These are phyloP conservation scores for Globisporangium spiculum DNA, from an alignment of 352 stramenopile genomes.

Conservation along the genomic window DNA sequence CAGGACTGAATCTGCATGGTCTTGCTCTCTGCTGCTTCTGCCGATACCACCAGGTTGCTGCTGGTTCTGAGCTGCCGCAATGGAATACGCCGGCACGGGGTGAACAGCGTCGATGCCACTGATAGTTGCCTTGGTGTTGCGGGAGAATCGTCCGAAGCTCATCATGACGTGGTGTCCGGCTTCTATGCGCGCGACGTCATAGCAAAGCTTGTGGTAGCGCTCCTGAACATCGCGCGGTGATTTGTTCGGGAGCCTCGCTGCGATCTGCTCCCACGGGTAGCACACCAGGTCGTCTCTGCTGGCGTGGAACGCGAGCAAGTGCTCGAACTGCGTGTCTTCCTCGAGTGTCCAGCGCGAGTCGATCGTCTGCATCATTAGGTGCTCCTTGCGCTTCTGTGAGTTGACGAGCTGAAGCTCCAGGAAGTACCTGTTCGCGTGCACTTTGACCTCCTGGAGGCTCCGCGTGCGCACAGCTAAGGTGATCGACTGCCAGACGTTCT, in stretches of 20 bases:
- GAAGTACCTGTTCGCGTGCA: slow-evolving; percentile 55
- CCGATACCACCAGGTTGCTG: background rate
- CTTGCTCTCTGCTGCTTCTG: background rate
- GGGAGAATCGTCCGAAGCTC: slow-evolving; percentile 36
- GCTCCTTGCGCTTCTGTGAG: slow-evolving; percentile 38
- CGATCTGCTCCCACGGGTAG: slow-evolving; percentile 66
- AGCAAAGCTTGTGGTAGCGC: slow-evolving; percentile 73
- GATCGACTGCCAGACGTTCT: slow-evolving; percentile 58
- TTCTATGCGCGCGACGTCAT: slow-evolving; percentile 74
- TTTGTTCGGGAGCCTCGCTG: slow-evolving; percentile 48
- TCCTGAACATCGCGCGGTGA: slow-evolving; percentile 49
- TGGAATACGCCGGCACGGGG: background rate
- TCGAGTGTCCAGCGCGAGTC: slow-evolving; percentile 58
- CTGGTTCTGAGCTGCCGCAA: background rate
- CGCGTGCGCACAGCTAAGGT: slow-evolving; percentile 50
- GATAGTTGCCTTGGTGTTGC: slow-evolving; percentile 19
- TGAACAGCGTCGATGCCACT: slow-evolving; percentile 5
- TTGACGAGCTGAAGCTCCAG: slow-evolving; percentile 44
- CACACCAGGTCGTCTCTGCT: slow-evolving; percentile 21
- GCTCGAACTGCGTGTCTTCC: slow-evolving; percentile 67
- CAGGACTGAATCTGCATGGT: slow-evolving; percentile 17
- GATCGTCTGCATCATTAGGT: slow-evolving; percentile 48
- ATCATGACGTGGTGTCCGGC: slow-evolving; percentile 59
- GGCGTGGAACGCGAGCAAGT: slow-evolving; percentile 47
- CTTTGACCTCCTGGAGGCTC: slow-evolving; percentile 35